These are phyloP conservation scores for Linderniella brevidens DNA, from an alignment of 257 asterid species.

Conservation along the genomic window DNA sequence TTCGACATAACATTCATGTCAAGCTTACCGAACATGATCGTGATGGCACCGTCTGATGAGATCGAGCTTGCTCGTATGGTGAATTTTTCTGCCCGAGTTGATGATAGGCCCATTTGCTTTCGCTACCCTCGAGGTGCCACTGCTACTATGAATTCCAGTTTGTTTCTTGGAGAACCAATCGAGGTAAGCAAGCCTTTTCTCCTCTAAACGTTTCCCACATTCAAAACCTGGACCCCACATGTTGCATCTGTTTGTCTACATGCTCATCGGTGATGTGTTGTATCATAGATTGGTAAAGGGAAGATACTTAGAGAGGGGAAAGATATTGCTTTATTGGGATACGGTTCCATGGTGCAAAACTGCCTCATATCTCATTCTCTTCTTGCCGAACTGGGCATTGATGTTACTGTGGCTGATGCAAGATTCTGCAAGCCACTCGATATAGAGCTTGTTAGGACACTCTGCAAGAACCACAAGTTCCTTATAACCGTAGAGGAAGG, in stretches of 20 bases:
- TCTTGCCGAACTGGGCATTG: constrained; percentile 38
- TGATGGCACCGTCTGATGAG: constrained; percentile 94
- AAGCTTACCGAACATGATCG: constrained; percentile 95
- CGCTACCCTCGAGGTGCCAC: constrained; percentile 91
- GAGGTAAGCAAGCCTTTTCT: constrained; percentile 30
- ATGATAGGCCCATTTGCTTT: constrained; percentile 84
- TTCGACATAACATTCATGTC: constrained; percentile 82
- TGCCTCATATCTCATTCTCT: constrained; percentile 73
- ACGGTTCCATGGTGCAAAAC: constrained; percentile 76
- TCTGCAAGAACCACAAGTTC: constrained; percentile 72
- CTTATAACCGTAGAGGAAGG: constrained; percentile 92
- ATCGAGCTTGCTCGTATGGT: constrained; percentile 87
- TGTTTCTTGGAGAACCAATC: constrained; percentile 64
- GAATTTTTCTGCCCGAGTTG: constrained; percentile 85
- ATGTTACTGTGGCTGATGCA: constrained; percentile 77
- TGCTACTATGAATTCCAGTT: constrained; percentile 49
- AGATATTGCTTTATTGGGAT: constrained; percentile 79
- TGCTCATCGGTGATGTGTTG: not conserved
- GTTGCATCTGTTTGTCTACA: too few relatives aligned
- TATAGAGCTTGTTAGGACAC: constrained; percentile 44
- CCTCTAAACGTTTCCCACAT: too few relatives aligned
- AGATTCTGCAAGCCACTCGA: constrained; percentile 94
- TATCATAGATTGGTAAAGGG: constrained; percentile 59
- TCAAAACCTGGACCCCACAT: too few relatives aligned
- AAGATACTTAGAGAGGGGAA: constrained; percentile 67